phyloP scores from a whole-genome alignment of 257 asterid species.

The Salvia hispanica region DNA sequence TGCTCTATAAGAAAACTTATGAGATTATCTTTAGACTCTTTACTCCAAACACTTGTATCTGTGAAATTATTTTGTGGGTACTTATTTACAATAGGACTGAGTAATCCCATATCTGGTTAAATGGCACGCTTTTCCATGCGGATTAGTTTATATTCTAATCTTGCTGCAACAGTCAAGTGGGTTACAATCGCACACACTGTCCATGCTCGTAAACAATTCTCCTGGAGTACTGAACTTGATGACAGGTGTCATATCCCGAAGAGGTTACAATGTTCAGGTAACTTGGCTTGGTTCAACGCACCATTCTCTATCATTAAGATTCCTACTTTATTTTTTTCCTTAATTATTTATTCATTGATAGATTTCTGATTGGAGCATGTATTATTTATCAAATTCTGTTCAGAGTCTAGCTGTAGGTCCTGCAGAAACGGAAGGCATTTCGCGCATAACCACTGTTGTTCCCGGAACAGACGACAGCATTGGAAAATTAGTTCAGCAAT shows the following conservation, averaged over 20 bases:
- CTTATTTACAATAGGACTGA: neutral
- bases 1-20: conserved; percentile 17
- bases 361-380: conserved; percentile 26
- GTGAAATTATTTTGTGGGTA: conserved; percentile 20
- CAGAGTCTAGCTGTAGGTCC: conserved; percentile 96
- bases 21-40: conserved; percentile 12
- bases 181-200: conserved; percentile 72
- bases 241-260: conserved; percentile 82
- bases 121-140: conserved; percentile 21
- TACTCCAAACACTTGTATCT: neutral
- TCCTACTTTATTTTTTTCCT: neutral
- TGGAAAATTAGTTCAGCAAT: conserved; percentile 71
- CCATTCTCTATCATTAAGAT: neutral
- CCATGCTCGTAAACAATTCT: conserved; percentile 66
- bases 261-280: conserved; percentile 87
- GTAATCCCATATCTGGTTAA: neutral
- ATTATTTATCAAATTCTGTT: conserved; percentile 32
- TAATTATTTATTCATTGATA: conserved; percentile 2
- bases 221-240: conserved; percentile 88
- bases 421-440: conserved; percentile 74
- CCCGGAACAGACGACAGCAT: conserved; percentile 85
- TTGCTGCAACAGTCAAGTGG: conserved; percentile 68
- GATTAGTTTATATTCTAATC: conserved; percentile 25
- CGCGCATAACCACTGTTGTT: conserved; percentile 89
- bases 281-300: conserved; percentile 16